phyloP scores from a whole-genome alignment of 2,329 filamentous ascomycete species.

The Aureobasidium subglaciale region DNA sequence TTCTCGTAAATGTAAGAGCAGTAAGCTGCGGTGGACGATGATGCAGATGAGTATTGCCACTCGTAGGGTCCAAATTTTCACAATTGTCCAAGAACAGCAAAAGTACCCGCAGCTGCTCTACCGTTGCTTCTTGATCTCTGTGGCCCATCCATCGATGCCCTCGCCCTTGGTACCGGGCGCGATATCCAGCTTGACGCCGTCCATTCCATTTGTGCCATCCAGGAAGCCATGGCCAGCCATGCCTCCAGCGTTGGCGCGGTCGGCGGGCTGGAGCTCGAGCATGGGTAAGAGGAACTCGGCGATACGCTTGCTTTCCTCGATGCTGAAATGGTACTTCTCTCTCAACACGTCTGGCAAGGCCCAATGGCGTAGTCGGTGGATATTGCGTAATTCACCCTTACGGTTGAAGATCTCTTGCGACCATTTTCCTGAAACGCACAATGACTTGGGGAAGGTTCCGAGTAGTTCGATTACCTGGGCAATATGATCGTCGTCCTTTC shows the following conservation, averaged over 20 bases:
- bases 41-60: background rate
- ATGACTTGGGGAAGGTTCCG: conserved; percentile 83
- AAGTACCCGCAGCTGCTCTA: conserved; percentile 30
- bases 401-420: conserved; percentile 98
- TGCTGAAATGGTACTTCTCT: conserved; percentile 94
- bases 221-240: conserved; percentile 85
- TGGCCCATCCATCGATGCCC: conserved; percentile 89
- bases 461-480: conserved; percentile 97
- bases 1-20: conserved; percentile 10
- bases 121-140: conserved; percentile 74
- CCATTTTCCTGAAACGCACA: conserved; percentile 93
- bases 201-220: conserved; percentile 82
- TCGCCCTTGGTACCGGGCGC: conserved; percentile 77
- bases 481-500: conserved; percentile 98
- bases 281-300: conserved; percentile 81
- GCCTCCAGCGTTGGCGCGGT: conserved; percentile 87
- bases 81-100: background rate
- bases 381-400: conserved; percentile 94
- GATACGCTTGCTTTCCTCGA: conserved; percentile 72
- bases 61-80: background rate
- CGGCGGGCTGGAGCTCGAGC: conserved; percentile 81
- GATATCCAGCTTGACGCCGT: conserved; percentile 65
- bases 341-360: conserved; percentile 83
- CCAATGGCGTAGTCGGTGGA: conserved; percentile 94
- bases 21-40: background rate